Evolutionary conservation across 2,329 filamentous ascomycete genomes (phyloP).

Genomic region (Calonectria pseudoturangicola): DNA sequence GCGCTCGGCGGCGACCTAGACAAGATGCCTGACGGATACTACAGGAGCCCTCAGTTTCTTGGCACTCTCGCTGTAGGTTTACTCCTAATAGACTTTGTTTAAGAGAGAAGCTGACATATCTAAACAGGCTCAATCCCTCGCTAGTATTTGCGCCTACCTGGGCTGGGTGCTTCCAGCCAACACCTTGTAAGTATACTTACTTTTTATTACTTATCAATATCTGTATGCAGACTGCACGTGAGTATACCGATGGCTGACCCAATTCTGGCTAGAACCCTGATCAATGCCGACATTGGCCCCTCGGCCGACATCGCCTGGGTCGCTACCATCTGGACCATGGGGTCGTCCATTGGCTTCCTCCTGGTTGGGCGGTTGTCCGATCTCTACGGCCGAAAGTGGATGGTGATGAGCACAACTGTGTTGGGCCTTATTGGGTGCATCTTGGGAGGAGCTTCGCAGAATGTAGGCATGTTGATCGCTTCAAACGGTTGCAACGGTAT

Average conservation of each 20-base stretch:
- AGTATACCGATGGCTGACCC: constrained; percentile 14
- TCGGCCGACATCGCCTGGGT: constrained; percentile 59
- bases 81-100: neutral
- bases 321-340: constrained; percentile 62
- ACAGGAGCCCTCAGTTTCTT: constrained; percentile 62
- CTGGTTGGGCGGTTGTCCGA: constrained; percentile 65
- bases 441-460: constrained; percentile 59
- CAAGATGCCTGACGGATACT: constrained; percentile 65
- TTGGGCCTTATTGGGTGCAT: constrained; percentile 63
- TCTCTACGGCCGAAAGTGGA: constrained; percentile 65
- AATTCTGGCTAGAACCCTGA: constrained; percentile 47
- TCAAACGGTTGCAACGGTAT: constrained; percentile 62
- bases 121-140: constrained; percentile 57
- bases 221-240: neutral
- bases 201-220: neutral
- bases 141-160: constrained; percentile 59
- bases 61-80: constrained; percentile 61
- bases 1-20: constrained; percentile 64
- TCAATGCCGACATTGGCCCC: constrained; percentile 58
- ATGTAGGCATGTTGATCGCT: constrained; percentile 61
- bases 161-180: constrained; percentile 61
- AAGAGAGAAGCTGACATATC: constrained; percentile 2
- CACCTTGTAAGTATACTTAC: constrained; percentile 53
- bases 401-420: constrained; percentile 58
- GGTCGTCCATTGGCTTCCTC: constrained; percentile 62